Evolutionary conservation across 495 filamentous ascomycete species (phyloP).

Genomic region (Aspergillus indologenus): DNA sequence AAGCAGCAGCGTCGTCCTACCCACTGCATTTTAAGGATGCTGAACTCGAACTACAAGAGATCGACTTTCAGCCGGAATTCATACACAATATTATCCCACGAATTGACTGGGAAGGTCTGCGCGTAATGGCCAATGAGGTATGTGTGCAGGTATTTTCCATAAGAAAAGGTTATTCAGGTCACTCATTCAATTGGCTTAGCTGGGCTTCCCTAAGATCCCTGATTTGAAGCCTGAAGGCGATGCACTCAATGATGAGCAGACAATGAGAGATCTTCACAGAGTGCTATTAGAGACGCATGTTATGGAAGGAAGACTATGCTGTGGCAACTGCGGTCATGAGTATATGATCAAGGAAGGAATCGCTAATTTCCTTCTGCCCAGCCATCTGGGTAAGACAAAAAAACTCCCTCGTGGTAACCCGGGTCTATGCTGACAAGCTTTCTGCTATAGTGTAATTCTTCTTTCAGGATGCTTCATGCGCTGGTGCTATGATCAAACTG

Average conservation of each 20-base stretch:
- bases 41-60: conserved; percentile 77
- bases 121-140: conserved; percentile 76
- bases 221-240: conserved; percentile 59
- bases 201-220: conserved; percentile 79
- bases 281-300: conserved; percentile 90
- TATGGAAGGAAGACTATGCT: conserved; percentile 80
- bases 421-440: conserved; percentile 8
- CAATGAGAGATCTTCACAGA: conserved; percentile 71
- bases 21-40: conserved; percentile 89
- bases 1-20: conserved; percentile 69
- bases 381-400: conserved; percentile 68
- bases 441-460: conserved; percentile 2
- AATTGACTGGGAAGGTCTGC: conserved; percentile 81
- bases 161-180: background rate
- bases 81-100: conserved; percentile 79
- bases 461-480: background rate
- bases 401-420: background rate
- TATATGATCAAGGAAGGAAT: conserved; percentile 93
- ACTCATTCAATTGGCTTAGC: conserved; percentile 33
- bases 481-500: background rate
- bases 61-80: conserved; percentile 75
- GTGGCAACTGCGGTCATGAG: conserved; percentile 87
- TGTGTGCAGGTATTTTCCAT: background rate
- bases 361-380: conserved; percentile 91
- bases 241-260: conserved; percentile 56